These are phyloP conservation scores for Candida montana DNA, from an alignment of 805 yeast genomes.

Conservation along the genomic window DNA sequence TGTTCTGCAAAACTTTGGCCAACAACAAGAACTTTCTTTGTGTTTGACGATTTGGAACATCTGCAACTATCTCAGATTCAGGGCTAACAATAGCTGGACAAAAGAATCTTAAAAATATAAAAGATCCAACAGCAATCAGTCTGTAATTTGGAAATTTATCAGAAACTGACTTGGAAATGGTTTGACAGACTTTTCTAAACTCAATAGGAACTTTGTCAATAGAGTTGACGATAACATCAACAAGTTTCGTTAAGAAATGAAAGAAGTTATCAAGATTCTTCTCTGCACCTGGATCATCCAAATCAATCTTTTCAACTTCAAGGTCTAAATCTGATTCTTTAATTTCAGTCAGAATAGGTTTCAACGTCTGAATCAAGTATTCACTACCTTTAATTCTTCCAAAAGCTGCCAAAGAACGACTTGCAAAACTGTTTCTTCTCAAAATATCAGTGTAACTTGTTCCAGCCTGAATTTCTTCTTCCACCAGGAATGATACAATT, in stretches of 20 bases:
- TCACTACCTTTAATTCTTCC: slow-evolving; percentile 62
- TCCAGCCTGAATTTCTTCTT: slow-evolving; percentile 57
- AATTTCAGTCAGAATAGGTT: slow-evolving; percentile 52
- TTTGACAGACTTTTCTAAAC: slow-evolving; percentile 63
- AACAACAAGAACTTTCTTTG: slow-evolving; percentile 69
- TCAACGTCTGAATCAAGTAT: slow-evolving; percentile 48
- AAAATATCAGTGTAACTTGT: slow-evolving; percentile 65
- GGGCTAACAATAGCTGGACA: slow-evolving; percentile 93
- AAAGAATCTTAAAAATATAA: slow-evolving; percentile 70
- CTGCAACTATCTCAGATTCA: slow-evolving; percentile 42
- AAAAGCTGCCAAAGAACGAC: slow-evolving; percentile 65
- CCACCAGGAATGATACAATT: slow-evolving; percentile 49
- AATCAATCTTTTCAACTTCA: slow-evolving; percentile 54
- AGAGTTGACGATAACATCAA: slow-evolving; percentile 55
- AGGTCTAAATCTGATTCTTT: slow-evolving; percentile 45
- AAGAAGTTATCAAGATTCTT: slow-evolving; percentile 43
- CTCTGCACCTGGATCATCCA: slow-evolving; percentile 34
- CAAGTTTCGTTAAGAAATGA: slow-evolving; percentile 48
- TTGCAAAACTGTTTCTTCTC: slow-evolving; percentile 77
- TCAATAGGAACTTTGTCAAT: slow-evolving; percentile 61
- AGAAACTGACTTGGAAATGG: slow-evolving; percentile 52
- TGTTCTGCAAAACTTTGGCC: slow-evolving; percentile 78
- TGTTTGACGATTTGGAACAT: slow-evolving; percentile 34
- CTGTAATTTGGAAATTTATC: slow-evolving; percentile 63
- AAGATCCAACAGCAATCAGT: slow-evolving; percentile 76